Conservation (phyloP, 2,329 filamentous ascomycete species). For the Myotisia sp. region DNA sequence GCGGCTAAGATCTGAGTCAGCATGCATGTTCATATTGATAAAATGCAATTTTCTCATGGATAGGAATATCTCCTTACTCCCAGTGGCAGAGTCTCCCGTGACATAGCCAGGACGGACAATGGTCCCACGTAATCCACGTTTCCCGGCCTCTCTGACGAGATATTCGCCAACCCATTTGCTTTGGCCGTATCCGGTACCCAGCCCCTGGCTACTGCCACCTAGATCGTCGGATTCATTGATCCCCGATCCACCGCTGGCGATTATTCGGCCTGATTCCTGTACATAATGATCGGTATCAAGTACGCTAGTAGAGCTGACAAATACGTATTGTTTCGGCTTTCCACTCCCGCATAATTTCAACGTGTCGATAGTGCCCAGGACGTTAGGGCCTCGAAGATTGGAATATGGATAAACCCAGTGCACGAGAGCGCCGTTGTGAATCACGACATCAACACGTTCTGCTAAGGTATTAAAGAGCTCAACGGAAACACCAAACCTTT, state of each 20-base stretch:
- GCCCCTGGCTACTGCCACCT: conserved; percentile 56
- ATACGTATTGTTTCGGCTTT: conserved; percentile 65
- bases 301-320: conserved; percentile 68
- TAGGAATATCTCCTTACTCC: conserved; percentile 27
- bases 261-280: conserved; percentile 50
- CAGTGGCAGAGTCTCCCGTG: conserved; percentile 55
- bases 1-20: conserved; percentile 29
- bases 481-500: conserved; percentile 57
- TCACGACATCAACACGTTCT: conserved; percentile 54
- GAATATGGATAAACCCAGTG: conserved; percentile 74
- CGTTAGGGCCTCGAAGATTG: conserved; percentile 58
- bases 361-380: conserved; percentile 63
- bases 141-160: conserved; percentile 64
- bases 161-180: conserved; percentile 69
- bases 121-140: conserved; percentile 57
- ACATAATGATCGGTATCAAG: conserved; percentile 75
- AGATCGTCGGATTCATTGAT: conserved; percentile 67
- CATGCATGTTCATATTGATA: neutral
- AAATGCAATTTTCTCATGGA: neutral
- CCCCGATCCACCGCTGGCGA: conserved; percentile 46
- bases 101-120: conserved; percentile 79
- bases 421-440: conserved; percentile 67
- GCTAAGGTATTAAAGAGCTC: conserved; percentile 51
- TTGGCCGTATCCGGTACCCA: conserved; percentile 82
- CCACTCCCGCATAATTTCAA: conserved; percentile 62